Evolutionary conservation across 352 stramenopile genomes (phyloP).

Genomic region (Globisporangium parvum): DNA sequence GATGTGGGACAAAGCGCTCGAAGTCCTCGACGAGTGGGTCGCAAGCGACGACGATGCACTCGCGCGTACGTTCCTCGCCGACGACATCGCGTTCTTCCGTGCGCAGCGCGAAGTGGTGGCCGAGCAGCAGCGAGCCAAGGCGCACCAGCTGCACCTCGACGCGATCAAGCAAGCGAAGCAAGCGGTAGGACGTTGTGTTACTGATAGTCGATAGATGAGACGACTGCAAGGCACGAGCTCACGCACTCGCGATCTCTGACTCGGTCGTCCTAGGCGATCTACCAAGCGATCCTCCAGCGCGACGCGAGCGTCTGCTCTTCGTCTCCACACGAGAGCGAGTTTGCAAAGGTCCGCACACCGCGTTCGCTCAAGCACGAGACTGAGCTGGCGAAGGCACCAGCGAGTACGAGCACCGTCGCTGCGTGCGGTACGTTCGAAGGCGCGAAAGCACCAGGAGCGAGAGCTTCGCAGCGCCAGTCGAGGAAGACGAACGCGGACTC

Average conservation of each 20-base stretch:
- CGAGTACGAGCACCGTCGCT: too few species aligned
- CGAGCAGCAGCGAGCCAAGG: background rate
- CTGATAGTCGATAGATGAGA: background rate
- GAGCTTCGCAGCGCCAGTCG: too few species aligned
- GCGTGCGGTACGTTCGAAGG: too few species aligned
- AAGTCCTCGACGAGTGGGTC: constrained; percentile 4
- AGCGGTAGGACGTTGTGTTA: background rate
- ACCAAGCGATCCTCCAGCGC: constrained; percentile 12
- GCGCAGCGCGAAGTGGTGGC: constrained; percentile 1
- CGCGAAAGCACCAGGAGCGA: background rate
- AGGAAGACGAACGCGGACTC: background rate
- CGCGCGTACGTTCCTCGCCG: constrained; percentile 1
- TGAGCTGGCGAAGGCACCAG: too few species aligned
- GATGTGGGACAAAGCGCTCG: constrained; percentile 18
- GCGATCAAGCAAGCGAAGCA: constrained; percentile 9
- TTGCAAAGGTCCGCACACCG: too few species aligned
- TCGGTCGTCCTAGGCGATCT: constrained; percentile 11
- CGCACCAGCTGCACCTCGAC: background rate
- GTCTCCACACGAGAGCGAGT: background rate
- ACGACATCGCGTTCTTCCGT: constrained; percentile 11
- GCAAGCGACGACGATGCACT: background rate
- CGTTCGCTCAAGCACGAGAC: too few species aligned
- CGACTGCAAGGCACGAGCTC: background rate
- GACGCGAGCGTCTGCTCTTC: background rate
- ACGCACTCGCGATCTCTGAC: background rate